Percentiles rank a stretch among this genome's conserved stretches.
Conservation (phyloP, 225 moss, liverwort and hornwort genomes). For the Anthoceros angustus region DNA sequence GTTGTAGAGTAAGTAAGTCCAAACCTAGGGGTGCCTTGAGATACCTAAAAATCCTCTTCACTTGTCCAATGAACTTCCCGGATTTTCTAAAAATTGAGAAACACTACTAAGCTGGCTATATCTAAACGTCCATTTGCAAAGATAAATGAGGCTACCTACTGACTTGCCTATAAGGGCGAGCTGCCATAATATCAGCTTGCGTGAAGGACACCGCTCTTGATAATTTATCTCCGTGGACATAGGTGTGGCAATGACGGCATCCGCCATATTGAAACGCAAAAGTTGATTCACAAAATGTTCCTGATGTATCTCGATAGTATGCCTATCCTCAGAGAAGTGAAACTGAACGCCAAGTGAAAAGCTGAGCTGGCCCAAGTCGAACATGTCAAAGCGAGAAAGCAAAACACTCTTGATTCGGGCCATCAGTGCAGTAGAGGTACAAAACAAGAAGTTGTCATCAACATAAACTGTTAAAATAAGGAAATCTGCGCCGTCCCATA, state of each 20-base stretch:
- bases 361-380: not conserved
- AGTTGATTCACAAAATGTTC: not conserved
- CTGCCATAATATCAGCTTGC: not conserved
- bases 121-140: no score
- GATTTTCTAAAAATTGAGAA: slow-evolving; percentile 1
- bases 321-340: slow-evolving; percentile 1
- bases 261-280: no score
- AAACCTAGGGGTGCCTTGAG: not conserved
- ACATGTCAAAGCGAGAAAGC: slow-evolving; percentile 1
- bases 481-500: not conserved
- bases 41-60: no score
- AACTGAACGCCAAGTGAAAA: not conserved
- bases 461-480: slow-evolving; percentile 7
- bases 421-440: not conserved
- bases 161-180: not conserved
- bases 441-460: slow-evolving; percentile 4
- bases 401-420: not conserved
- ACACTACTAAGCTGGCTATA: not conserved
- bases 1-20: not conserved
- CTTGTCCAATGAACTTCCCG: not conserved
- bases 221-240: not conserved
- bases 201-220: not conserved
- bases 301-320: not conserved
- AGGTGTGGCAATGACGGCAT: no score
- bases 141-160: no score